A percentile compares a stretch with the other conserved stretches of the same genome.
phyloP scores from a whole-genome alignment of 2,329 filamentous ascomycete genomes.

The Aspergillus vadensis region DNA sequence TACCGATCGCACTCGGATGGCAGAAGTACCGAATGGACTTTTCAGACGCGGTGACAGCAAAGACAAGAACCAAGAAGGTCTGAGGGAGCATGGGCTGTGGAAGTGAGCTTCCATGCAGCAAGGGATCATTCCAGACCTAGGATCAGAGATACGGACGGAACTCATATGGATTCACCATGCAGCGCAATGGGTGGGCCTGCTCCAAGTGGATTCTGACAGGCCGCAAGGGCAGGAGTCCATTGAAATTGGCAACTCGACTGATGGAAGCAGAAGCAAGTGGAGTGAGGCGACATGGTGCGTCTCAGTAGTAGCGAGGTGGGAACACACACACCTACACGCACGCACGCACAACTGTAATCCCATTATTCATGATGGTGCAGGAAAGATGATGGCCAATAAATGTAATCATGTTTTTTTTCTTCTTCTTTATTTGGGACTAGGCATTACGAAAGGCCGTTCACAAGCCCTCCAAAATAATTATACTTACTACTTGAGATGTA shows the following conservation, averaged over 20 bases:
- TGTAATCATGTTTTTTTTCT: neutral
- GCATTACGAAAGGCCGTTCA: neutral
- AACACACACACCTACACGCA: constrained; percentile 9
- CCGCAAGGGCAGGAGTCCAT: constrained; percentile 10
- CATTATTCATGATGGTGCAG: constrained; percentile 3
- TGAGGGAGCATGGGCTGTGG: neutral
- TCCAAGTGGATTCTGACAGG: constrained; percentile 14
- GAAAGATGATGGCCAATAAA: neutral
- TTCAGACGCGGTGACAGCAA: neutral
- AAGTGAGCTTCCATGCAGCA: constrained; percentile 5
- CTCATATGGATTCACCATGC: constrained; percentile 3
- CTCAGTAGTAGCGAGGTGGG: constrained; percentile 15
- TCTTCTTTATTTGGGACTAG: neutral
- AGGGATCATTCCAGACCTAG: constrained; percentile 11
- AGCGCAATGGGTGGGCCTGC: constrained; percentile 4
- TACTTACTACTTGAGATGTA: no score
- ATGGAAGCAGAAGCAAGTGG: constrained; percentile 9
- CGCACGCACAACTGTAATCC: neutral
- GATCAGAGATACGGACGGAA: neutral
- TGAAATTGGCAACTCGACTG: constrained; percentile 13
- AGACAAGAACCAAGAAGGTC: neutral
- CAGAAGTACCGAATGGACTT: neutral
- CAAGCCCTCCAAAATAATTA: neutral
- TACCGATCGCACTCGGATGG: neutral
- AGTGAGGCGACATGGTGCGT: constrained; percentile 13